Percentiles rank a stretch among this genome's conserved stretches.
Conservation (phyloP, 1,284 basidiomycete species). For the Spongiforma sp. region DNA sequence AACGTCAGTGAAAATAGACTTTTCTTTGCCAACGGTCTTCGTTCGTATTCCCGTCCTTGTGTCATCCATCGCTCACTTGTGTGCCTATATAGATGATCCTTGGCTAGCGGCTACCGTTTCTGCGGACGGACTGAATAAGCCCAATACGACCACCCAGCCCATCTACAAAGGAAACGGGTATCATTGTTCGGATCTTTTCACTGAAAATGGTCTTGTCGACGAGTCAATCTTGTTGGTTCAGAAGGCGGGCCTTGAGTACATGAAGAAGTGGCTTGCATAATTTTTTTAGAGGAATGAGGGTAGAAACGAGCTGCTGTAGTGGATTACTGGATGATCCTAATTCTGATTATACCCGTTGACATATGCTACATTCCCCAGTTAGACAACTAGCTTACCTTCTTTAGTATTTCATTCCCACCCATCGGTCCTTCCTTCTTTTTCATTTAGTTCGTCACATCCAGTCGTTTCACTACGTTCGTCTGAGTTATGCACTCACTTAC, state of each 20-base stretch:
- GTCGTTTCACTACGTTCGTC: too few species aligned
- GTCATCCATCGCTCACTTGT: neutral
- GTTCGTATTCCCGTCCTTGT: slow-evolving; percentile 44
- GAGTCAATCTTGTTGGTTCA: slow-evolving; percentile 60
- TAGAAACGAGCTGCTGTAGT: too few species aligned
- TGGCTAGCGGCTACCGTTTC: slow-evolving; percentile 50
- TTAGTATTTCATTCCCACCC: too few species aligned
- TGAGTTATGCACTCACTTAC: too few species aligned
- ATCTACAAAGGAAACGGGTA: slow-evolving; percentile 53
- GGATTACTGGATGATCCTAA: too few species aligned
- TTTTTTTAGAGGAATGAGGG: too few species aligned
- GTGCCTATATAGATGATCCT: slow-evolving; percentile 58
- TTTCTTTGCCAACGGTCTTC: slow-evolving; percentile 72
- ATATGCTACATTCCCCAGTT: too few species aligned
- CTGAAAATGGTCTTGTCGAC: slow-evolving; percentile 49
- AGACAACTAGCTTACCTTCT: too few species aligned
- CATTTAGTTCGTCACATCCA: too few species aligned
- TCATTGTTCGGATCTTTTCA: slow-evolving; percentile 67
- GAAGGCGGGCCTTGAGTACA: slow-evolving; percentile 44
- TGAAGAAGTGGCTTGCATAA: slow-evolving; percentile 55
- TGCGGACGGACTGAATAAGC: neutral
- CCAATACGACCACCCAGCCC: too few species aligned
- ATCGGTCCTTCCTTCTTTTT: too few species aligned
- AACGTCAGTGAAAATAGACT: slow-evolving; percentile 58
- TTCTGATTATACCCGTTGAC: too few species aligned